These are phyloP conservation scores for Hyaloperonospora brassicae DNA, from an alignment of 352 stramenopile genomes.

Conservation along the genomic window DNA sequence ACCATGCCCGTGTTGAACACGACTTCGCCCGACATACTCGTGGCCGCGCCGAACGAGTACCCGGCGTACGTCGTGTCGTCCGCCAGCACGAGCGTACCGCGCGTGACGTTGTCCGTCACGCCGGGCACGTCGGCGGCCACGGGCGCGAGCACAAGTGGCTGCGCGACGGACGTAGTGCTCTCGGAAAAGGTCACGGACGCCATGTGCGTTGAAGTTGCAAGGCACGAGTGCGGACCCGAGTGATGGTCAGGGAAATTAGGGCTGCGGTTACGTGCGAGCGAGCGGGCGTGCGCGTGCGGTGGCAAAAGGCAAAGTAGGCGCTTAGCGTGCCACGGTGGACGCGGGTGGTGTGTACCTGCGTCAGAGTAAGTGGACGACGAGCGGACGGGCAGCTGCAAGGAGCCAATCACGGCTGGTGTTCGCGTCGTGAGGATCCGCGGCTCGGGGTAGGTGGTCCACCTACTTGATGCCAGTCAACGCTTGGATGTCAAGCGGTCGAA, in stretches of 20 bases:
- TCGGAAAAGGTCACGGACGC: constrained; percentile 33
- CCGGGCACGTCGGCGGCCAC: constrained; percentile 26
- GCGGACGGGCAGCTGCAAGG: not conserved
- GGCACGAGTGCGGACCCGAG: constrained; percentile 3
- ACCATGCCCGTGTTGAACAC: constrained; percentile 99
- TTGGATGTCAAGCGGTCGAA: constrained; percentile 6
- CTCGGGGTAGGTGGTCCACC: constrained; percentile 12
- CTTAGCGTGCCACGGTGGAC: not conserved
- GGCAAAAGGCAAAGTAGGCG: constrained; percentile 42
- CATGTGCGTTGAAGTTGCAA: constrained; percentile 18
- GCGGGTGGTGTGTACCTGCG: constrained; percentile 10
- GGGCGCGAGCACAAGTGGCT: constrained; percentile 31
- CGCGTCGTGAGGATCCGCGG: not conserved
- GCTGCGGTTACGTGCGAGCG: not conserved
- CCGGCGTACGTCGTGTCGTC: constrained; percentile 73
- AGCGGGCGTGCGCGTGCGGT: constrained; percentile 26
- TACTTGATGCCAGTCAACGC: constrained; percentile 12
- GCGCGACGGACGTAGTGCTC: constrained; percentile 4
- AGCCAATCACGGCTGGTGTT: constrained; percentile 10
- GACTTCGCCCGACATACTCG: constrained; percentile 90
- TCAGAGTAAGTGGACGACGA: constrained; percentile 12
- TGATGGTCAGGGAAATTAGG: constrained; percentile 8
- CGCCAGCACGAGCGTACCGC: constrained; percentile 70
- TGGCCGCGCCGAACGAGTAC: constrained; percentile 90
- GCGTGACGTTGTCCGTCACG: constrained; percentile 34